Percentiles rank a stretch among this genome's conserved stretches.
These are phyloP conservation scores for Dioszegia hungarica DNA, from an alignment of 768 basidiomycete species.

Conservation along the genomic window DNA sequence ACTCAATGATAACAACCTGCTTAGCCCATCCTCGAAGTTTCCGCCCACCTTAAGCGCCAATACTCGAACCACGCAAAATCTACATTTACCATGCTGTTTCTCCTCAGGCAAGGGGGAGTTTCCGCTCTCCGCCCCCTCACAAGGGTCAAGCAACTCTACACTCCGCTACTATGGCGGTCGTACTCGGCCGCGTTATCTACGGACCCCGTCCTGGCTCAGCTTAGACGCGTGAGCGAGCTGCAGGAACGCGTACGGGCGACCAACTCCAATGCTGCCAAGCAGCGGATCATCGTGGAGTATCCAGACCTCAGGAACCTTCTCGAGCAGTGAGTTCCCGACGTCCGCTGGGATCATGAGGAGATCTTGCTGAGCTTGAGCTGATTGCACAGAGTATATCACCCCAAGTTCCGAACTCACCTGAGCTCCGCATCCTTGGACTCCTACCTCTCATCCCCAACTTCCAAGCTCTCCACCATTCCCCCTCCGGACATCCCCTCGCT, in stretches of 20 bases:
- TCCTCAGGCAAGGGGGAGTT: too few species aligned
- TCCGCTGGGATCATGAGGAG: neutral
- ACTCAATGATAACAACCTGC: too few species aligned
- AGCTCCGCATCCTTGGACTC: slow-evolving; percentile 12
- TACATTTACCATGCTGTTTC: too few species aligned
- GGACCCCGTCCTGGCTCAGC: slow-evolving; percentile 11
- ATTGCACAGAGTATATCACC: slow-evolving; percentile 31
- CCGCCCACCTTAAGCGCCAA: too few species aligned
- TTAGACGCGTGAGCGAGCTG: slow-evolving; percentile 24
- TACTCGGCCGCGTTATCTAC: too few species aligned
- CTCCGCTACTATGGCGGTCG: too few species aligned
- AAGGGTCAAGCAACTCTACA: too few species aligned
- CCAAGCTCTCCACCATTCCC: neutral
- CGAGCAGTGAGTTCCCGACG: slow-evolving; percentile 35
- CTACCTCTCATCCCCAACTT: neutral
- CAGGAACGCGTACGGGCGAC: slow-evolving; percentile 21
- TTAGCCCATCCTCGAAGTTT: too few species aligned
- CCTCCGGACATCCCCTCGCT: slow-evolving; percentile 11
- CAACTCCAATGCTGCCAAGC: slow-evolving; percentile 33
- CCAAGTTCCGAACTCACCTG: slow-evolving; percentile 25
- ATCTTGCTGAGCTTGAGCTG: neutral
- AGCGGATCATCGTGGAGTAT: slow-evolving; percentile 33
- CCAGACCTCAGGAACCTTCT: slow-evolving; percentile 35
- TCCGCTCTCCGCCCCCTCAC: too few species aligned
- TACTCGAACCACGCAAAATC: too few species aligned